Evolutionary conservation across 495 filamentous ascomycete species (phyloP).

Genomic region (Aspergillus heteromorphus): DNA sequence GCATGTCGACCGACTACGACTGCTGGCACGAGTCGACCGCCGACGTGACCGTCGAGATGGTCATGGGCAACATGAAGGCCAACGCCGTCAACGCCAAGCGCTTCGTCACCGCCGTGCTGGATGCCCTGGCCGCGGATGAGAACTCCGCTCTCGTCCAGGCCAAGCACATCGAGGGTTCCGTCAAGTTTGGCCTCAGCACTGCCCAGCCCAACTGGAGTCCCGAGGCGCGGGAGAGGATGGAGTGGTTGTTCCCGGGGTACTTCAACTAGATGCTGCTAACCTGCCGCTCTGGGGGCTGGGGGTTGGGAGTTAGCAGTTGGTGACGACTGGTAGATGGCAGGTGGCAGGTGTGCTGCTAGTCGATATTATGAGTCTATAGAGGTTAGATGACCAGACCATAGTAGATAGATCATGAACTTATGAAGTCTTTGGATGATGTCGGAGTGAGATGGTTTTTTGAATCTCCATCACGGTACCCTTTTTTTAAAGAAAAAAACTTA

Average conservation of each 20-base stretch:
- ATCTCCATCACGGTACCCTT: too few species aligned
- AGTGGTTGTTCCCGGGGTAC: conserved; percentile 68
- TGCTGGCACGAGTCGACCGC: conserved; percentile 79
- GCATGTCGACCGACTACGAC: conserved; percentile 99
- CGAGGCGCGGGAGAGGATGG: conserved; percentile 62
- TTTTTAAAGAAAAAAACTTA: too few species aligned
- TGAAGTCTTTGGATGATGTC: too few species aligned
- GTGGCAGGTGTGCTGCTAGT: too few species aligned
- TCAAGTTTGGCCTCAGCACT: conserved; percentile 66
- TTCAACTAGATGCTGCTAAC: conserved; percentile 26
- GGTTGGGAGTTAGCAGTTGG: too few species aligned
- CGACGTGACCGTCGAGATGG: conserved; percentile 90
- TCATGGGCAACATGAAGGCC: conserved; percentile 92
- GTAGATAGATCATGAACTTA: too few species aligned
- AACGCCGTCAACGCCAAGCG: conserved; percentile 82
- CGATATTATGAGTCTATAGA: too few species aligned
- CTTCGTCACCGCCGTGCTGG: conserved; percentile 80
- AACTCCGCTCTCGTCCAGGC: conserved; percentile 69
- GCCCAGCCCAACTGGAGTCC: conserved; percentile 55
- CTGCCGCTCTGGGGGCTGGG: too few species aligned
- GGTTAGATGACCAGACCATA: too few species aligned
- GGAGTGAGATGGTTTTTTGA: too few species aligned
- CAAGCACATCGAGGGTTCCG: conserved; percentile 49
- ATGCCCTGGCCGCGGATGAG: conserved; percentile 73
- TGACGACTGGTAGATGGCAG: too few species aligned